These are phyloP conservation scores for Lactifluus pinguis DNA, from an alignment of 768 basidiomycete species.

Conservation along the genomic window DNA sequence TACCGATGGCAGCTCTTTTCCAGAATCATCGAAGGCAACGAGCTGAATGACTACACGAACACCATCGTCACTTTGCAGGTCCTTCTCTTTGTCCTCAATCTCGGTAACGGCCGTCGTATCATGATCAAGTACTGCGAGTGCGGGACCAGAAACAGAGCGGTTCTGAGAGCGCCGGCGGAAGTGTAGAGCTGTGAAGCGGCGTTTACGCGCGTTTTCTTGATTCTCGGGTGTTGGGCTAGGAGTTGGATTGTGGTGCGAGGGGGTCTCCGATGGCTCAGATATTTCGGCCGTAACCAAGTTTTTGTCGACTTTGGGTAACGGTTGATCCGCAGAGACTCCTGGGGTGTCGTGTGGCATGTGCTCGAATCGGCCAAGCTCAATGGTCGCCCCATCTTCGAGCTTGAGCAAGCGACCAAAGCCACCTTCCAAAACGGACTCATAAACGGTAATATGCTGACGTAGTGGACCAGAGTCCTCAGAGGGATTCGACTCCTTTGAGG, in stretches of 20 bases:
- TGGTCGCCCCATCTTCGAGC: conserved; percentile 65
- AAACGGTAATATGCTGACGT: conserved; percentile 45
- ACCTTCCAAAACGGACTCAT: conserved; percentile 61
- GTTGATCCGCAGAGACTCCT: not conserved
- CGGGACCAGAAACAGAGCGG: conserved; percentile 60
- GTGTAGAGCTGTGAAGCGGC: conserved; percentile 63
- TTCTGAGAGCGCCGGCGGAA: conserved; percentile 43
- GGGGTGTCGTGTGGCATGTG: conserved; percentile 19
- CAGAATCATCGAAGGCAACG: conserved; percentile 72
- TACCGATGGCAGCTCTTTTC: conserved; percentile 50
- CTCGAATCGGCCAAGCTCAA: conserved; percentile 77
- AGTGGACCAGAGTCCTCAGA: conserved; percentile 23
- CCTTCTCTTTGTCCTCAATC: conserved; percentile 35
- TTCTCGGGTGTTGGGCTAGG: conserved; percentile 22
- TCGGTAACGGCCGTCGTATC: conserved; percentile 33
- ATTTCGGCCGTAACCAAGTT: not conserved
- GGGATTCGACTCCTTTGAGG: conserved; percentile 49
- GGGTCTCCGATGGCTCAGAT: not conserved
- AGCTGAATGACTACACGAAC: conserved; percentile 73
- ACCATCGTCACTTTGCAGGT: conserved; percentile 43
- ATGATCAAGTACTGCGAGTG: conserved; percentile 69
- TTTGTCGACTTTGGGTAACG: conserved; percentile 3
- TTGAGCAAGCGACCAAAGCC: conserved; percentile 73
- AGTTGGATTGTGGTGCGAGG: conserved; percentile 4
- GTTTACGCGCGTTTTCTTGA: conserved; percentile 25